Evolutionary conservation across 163 green algal genomes (phyloP), one percentile per base, ranked within the genome.

Genomic region (Coccomyxa subellipsoidea): DNA sequence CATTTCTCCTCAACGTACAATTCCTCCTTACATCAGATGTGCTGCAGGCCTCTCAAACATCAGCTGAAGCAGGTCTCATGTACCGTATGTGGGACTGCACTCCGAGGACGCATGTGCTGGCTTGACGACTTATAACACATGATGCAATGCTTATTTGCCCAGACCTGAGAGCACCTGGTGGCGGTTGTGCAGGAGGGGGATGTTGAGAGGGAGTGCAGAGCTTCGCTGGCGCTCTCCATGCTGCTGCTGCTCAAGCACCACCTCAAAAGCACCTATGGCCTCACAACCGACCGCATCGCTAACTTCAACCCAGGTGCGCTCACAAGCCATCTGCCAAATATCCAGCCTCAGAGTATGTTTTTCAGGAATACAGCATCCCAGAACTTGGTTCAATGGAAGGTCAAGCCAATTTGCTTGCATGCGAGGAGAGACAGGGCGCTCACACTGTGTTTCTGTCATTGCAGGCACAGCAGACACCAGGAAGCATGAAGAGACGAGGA

Each of bases 231-330:
- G 3, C 31, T 94, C 47, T 91, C 78, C 4, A 88, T 95, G 81
- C 80, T 95, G 81, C 87, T 95, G 71, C 79, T 94, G 84, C 86
- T 94, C 12, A 95, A 95, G 85, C 84, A 92, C 66, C 92, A 91
- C 84, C 82, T 95, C 15, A 88, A 88, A 39, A 80, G 82, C 29
- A 85, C 87, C 9, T 95, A 93, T 83, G 73, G 82, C n/a, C 54
- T 95, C 35, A 70, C 38, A 0, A 84, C 91, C 31, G 90, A 90
- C 32, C 82, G 89, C 10, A 81, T 92, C 36, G 84, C 82, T 6
- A 76, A 31, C 8, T 90, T 86, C 54, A 39, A 78, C 29, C 84
- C 86, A 12, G 39, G 40, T 73, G 2, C 18, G 66, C 27, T 36
- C 29, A 18, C 8, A 32, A 73, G 1, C 3, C 66, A 73, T 73